A percentile compares a stretch with the other conserved stretches of the same genome.
Evolutionary conservation across 768 basidiomycete genomes (phyloP).

Genomic region (Tricholoma terreum): DNA sequence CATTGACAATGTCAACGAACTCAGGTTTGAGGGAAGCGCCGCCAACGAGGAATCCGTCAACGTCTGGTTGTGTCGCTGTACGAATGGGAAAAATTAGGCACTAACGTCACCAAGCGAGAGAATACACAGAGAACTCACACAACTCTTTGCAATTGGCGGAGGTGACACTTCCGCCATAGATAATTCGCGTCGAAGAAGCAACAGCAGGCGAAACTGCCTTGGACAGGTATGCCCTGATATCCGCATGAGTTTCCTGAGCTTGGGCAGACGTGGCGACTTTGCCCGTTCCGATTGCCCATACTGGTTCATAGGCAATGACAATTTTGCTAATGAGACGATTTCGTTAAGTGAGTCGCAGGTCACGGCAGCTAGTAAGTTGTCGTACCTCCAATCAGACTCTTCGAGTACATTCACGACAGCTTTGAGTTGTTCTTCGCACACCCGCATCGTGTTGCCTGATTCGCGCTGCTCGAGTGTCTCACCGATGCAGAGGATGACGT

Average conservation of each 20-base stretch:
- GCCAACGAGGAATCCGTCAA: slow-evolving; percentile 98
- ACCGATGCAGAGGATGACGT: slow-evolving; percentile 94
- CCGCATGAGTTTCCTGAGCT: slow-evolving; percentile 89
- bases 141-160: slow-evolving; percentile 88
- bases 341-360: neutral
- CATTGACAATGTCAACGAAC: slow-evolving; percentile 89
- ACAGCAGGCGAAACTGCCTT: slow-evolving; percentile 63
- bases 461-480: slow-evolving; percentile 92
- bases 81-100: slow-evolving; percentile 1
- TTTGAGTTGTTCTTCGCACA: slow-evolving; percentile 80
- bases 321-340: slow-evolving; percentile 56
- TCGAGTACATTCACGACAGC: slow-evolving; percentile 64
- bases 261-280: slow-evolving; percentile 90
- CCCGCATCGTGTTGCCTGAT: slow-evolving; percentile 65
- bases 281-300: slow-evolving; percentile 99
- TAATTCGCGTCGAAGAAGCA: slow-evolving; percentile 75
- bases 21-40: slow-evolving; percentile 98
- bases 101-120: neutral
- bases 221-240: slow-evolving; percentile 74
- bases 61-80: slow-evolving; percentile 71
- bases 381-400: slow-evolving; percentile 78
- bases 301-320: slow-evolving; percentile 95
- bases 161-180: slow-evolving; percentile 95
- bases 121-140: slow-evolving; percentile 44
- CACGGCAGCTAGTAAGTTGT: neutral